These are phyloP conservation scores for Puya raimondii DNA, from an alignment of 176 grass and related monocot species.

Conservation along the genomic window DNA sequence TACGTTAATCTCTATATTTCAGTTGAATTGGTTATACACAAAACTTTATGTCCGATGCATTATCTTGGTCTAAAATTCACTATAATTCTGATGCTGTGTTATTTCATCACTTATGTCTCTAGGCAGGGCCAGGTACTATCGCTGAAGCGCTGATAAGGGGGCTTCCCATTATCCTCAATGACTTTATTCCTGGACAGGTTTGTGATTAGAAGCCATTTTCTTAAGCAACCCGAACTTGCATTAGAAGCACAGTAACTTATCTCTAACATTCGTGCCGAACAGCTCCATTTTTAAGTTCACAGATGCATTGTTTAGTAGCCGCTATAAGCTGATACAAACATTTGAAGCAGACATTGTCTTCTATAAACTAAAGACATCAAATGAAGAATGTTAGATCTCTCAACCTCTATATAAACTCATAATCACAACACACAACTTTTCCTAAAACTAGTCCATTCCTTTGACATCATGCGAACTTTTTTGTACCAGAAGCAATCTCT, in stretches of 20 bases:
- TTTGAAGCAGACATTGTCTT: neutral
- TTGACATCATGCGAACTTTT: neutral
- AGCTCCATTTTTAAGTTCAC: neutral
- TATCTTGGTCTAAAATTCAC: neutral
- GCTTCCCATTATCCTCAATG: conserved; percentile 95
- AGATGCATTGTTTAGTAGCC: neutral
- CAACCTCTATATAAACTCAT: no score
- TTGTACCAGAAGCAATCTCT: no score
- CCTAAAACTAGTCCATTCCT: no score
- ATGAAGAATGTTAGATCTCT: no score
- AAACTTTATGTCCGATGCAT: neutral
- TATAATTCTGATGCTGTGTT: neutral
- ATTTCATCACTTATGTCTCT: conserved; percentile 17
- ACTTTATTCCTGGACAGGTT: conserved; percentile 99
- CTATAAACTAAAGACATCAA: neutral
- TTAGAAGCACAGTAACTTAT: neutral
- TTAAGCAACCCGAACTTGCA: no score
- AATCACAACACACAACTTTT: no score
- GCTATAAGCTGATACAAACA: neutral
- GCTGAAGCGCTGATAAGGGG: conserved; percentile 99
- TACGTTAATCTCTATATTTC: conserved; percentile 17
- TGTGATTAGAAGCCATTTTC: neutral
- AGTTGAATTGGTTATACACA: no score
- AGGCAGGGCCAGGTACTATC: conserved; percentile 97
- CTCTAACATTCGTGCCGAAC: neutral